A percentile compares a stretch with the other conserved stretches of the same genome.
phyloP scores from a whole-genome alignment of 441 rosid species.

The Adansonia grandidieri region DNA sequence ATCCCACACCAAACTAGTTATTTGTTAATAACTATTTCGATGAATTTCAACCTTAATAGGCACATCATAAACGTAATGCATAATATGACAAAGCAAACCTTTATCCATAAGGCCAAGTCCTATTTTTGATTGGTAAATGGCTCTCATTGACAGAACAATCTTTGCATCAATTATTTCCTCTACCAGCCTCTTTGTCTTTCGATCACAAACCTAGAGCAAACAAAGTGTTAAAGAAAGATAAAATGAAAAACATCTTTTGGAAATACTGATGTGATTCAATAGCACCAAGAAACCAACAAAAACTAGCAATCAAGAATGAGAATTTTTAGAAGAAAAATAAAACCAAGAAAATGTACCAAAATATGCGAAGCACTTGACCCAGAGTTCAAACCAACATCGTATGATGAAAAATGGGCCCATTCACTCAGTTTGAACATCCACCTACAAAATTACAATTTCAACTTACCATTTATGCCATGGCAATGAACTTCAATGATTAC shows the following conservation, averaged over 20 bases:
- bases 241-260: constrained; percentile 3
- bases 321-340: constrained; percentile 5
- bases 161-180: constrained; percentile 91
- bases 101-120: constrained; percentile 85
- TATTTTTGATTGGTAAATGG: constrained; percentile 88
- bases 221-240: constrained; percentile 28
- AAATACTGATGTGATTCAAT: neutral
- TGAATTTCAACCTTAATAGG: neutral
- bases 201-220: constrained; percentile 70
- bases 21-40: neutral
- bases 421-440: constrained; percentile 96
- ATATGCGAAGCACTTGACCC: constrained; percentile 92
- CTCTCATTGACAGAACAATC: constrained; percentile 90
- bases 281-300: constrained; percentile 2
- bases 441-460: constrained; percentile 41
- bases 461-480: constrained; percentile 13
- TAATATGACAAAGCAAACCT: constrained; percentile 47
- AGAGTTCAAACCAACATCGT: constrained; percentile 80
- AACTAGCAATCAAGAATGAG: constrained; percentile 1
- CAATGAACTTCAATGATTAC: neutral
- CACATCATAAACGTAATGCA: neutral
- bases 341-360: constrained; percentile 55
- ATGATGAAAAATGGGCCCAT: constrained; percentile 86
- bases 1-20: neutral
- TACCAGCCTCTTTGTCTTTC: constrained; percentile 83